Evolutionary conservation across 441 rosid genomes (phyloP).

Genomic region (Kokia cookei): DNA sequence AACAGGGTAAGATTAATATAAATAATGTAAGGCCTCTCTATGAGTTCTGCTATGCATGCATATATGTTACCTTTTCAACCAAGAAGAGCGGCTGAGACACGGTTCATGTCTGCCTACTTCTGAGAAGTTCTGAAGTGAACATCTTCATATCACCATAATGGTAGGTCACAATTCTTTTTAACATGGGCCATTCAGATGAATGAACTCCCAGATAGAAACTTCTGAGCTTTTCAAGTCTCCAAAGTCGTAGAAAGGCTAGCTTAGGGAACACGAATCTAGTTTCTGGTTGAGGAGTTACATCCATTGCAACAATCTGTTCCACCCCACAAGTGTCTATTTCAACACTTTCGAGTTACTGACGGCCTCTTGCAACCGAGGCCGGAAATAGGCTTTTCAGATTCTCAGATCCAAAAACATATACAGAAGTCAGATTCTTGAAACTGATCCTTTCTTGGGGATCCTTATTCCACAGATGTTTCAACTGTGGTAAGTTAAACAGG

Average conservation of each 20-base stretch:
- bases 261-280: constrained; percentile 10
- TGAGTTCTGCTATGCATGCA: background rate
- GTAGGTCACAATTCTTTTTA: background rate
- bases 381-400: constrained; percentile 18
- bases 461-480: constrained; percentile 24
- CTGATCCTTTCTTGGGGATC: constrained; percentile 11
- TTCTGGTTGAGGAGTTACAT: background rate
- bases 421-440: background rate
- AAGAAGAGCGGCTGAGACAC: background rate
- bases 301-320: constrained; percentile 14
- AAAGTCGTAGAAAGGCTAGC: constrained; percentile 2
- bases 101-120: background rate
- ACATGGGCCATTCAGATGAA: constrained; percentile 1
- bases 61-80: constrained; percentile 6
- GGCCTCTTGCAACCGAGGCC: constrained; percentile 9
- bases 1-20: background rate
- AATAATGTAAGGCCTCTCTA: background rate
- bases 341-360: constrained; percentile 9
- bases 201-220: constrained; percentile 8
- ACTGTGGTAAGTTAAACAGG: constrained; percentile 8
- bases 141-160: constrained; percentile 1
- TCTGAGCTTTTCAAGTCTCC: constrained; percentile 5
- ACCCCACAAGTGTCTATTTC: constrained; percentile 6
- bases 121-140: background rate
- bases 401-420: background rate